Evolutionary conservation across 2,329 filamentous ascomycete species (phyloP).

Genomic region (Tolypocladium pustulatum): DNA sequence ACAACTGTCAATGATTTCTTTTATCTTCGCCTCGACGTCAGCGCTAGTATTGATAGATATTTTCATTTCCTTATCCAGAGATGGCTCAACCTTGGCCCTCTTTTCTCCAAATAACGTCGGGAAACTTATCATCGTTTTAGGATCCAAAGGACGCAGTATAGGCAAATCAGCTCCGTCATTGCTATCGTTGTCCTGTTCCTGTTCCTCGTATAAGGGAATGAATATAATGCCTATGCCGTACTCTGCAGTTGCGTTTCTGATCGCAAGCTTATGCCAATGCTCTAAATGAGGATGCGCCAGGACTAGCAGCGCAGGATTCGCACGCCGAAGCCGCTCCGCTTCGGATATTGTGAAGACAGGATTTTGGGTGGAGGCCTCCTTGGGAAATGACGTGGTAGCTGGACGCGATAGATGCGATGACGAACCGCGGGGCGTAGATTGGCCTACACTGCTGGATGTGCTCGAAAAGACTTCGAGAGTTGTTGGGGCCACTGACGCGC

Average conservation of each 20-base stretch:
- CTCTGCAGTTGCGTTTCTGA: not conserved
- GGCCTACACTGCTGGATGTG: not conserved
- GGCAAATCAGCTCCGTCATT: not conserved
- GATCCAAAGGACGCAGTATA: not conserved
- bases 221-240: not conserved
- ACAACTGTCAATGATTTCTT: not conserved
- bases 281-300: not conserved
- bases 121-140: not conserved
- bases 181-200: not conserved
- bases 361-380: not conserved
- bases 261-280: not conserved
- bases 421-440: not conserved
- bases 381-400: not conserved
- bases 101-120: not conserved
- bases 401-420: not conserved
- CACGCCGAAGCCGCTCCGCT: not conserved
- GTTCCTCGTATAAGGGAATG: not conserved
- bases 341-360: not conserved
- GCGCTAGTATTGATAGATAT: not conserved
- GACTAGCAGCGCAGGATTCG: not conserved
- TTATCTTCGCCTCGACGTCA: not conserved
- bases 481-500: not conserved
- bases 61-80: not conserved
- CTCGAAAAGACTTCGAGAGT: not conserved
- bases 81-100: not conserved